A percentile compares a stretch with the other conserved stretches of the same genome.
Conservation (phyloP, 129 eudicot genomes). For the Glebionis coronaria region DNA sequence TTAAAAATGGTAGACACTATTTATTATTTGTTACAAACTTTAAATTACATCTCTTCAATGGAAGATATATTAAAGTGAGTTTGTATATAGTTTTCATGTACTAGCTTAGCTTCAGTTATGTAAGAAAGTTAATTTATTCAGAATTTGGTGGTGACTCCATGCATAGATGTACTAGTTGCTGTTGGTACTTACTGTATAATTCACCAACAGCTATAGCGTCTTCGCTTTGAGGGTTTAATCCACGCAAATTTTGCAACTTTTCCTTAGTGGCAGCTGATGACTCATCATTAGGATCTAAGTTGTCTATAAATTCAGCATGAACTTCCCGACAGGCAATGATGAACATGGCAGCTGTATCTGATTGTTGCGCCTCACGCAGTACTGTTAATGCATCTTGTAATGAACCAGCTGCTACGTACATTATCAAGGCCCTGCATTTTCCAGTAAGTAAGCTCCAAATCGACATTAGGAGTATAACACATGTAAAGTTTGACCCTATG, state of each 20-base stretch:
- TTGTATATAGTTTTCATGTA: background rate
- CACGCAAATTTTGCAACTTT: constrained; percentile 51
- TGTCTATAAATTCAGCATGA: constrained; percentile 52
- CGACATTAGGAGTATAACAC: background rate
- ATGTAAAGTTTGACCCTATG: background rate
- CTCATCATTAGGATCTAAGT: constrained; percentile 56
- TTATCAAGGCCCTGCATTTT: constrained; percentile 68
- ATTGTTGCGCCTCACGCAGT: constrained; percentile 81
- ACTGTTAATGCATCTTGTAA: constrained; percentile 87
- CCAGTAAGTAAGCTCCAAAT: constrained; percentile 5
- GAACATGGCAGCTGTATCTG: constrained; percentile 97
- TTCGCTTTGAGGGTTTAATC: constrained; percentile 61
- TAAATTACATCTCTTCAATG: background rate
- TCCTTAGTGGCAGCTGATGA: constrained; percentile 41
- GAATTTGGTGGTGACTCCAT: constrained; percentile 78
- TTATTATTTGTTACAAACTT: background rate
- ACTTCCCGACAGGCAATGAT: constrained; percentile 74
- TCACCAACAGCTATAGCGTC: constrained; percentile 76
- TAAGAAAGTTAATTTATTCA: constrained; percentile 16
- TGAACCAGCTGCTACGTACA: constrained; percentile 90
- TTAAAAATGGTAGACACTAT: no score
- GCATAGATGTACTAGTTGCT: constrained; percentile 84
- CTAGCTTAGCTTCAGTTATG: background rate
- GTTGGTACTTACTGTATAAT: constrained; percentile 75
- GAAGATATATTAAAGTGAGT: background rate